Base-by-base conservation (phyloP, 768 basidiomycete genomes). In the Boletus eberwhitei region DNA sequence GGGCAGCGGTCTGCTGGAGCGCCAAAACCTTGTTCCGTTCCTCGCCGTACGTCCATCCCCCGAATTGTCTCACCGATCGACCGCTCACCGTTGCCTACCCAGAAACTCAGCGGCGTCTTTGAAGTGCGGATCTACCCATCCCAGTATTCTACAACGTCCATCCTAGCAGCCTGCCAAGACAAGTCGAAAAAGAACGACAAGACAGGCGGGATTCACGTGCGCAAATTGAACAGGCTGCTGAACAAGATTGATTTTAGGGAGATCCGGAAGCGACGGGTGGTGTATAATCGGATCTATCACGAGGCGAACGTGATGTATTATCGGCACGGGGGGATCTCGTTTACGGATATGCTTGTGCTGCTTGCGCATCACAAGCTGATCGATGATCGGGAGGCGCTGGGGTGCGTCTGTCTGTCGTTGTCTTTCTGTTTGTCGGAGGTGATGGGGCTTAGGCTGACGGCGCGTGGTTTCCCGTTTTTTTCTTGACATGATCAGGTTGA, bases 361-460 rank as follows among this genome's bases (percentile, higher is more conserved):
- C 74, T 98, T 38, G 88, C 91, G 1, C 96, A 97, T 67, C 87
- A 98, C 74, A 94, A 91, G 69, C 74, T 98, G 48, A 93, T 98
- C 58, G 81, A 91, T 47, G 93, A 97, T 71, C 83, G 82, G 26
- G 89, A 93, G 31, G 95, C 95, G 14, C 74, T 98, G 24, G 81
- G 85, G 95, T 96, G 69, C 67, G 91, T 29, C 8, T 56, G 16
- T 12, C 6, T 32, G 17, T 31, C 12, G 4, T 31, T 9, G 5
- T 24, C 21, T 5, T 9, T 9, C 1, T 34, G 9, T 8, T 21
- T 34, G 19, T 37, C 22, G 7, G 7, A 11, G 26, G 38, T 21
- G 35, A 11, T 35, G 5, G 22, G 7, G 16, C 22, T 3, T 40
- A 11, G 29, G 31, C 40, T 48, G 48, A 44, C 24, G 46, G 24